Conservation (phyloP, 2,329 filamentous ascomycete genomes). For the Ophiostoma sp. region DNA sequence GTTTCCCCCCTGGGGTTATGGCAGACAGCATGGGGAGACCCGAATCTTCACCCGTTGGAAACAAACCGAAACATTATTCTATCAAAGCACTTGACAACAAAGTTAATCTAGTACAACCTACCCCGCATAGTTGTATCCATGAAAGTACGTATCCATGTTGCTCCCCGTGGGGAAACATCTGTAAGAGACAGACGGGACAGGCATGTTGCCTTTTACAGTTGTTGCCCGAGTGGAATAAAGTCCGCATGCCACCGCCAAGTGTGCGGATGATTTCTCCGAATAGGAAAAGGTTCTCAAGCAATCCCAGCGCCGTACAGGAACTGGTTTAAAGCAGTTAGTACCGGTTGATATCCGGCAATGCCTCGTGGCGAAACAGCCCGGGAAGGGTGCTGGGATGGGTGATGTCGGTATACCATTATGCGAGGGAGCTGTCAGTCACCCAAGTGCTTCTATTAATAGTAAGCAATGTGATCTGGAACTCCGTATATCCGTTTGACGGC, state of each 20-base stretch:
- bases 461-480: too few species aligned
- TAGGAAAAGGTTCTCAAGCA: not conserved
- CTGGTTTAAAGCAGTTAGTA: not conserved
- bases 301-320: not conserved
- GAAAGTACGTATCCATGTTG: not conserved
- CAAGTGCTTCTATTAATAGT: too few species aligned
- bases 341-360: not conserved
- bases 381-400: not conserved
- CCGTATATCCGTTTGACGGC: too few species aligned
- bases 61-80: not conserved
- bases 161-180: not conserved
- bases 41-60: not conserved
- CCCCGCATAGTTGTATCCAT: not conserved
- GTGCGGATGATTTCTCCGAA: not conserved
- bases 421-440: too few species aligned
- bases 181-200: not conserved
- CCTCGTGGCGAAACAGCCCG: not conserved
- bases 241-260: not conserved
- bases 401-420: too few species aligned
- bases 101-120: not conserved
- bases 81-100: not conserved
- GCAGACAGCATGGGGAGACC: not conserved
- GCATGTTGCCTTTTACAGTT: not conserved
- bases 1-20: not conserved
- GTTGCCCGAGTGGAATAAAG: not conserved